Conservation (phyloP, 2,329 filamentous ascomycete species). For the Periconia digitata region DNA sequence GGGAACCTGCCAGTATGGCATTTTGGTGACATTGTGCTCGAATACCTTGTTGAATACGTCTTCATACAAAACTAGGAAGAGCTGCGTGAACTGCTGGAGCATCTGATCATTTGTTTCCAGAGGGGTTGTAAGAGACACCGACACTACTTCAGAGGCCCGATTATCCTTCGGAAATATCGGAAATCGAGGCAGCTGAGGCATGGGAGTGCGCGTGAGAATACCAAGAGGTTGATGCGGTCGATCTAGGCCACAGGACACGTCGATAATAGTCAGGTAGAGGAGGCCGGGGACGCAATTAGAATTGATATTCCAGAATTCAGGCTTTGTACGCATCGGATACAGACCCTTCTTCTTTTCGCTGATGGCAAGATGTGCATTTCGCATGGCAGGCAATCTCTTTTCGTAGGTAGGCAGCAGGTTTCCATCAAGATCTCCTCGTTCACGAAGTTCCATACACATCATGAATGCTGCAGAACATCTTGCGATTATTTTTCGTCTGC, state of each 20-base stretch:
- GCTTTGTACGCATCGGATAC: constrained; percentile 80
- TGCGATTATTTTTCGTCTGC: constrained; percentile 72
- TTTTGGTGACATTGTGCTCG: constrained; percentile 60
- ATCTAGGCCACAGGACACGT: constrained; percentile 61
- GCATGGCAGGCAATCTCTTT: constrained; percentile 74
- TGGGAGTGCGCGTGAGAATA: constrained; percentile 66
- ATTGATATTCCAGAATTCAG: constrained; percentile 66
- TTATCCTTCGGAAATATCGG: constrained; percentile 71
- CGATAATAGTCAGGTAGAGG: constrained; percentile 65
- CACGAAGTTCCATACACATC: constrained; percentile 70
- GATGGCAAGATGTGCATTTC: constrained; percentile 85
- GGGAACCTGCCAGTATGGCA: constrained; percentile 86
- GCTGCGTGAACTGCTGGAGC: constrained; percentile 63
- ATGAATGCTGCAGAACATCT: constrained; percentile 90
- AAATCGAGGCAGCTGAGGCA: constrained; percentile 69
- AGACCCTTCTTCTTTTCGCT: constrained; percentile 71
- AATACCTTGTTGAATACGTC: constrained; percentile 92
- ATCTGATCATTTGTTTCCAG: constrained; percentile 50
- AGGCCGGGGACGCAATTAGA: constrained; percentile 49
- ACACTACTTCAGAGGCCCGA: constrained; percentile 60
- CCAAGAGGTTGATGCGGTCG: constrained; percentile 65
- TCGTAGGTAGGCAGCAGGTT: constrained; percentile 72
- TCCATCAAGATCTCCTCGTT: constrained; percentile 68
- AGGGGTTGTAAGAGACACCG: constrained; percentile 47
- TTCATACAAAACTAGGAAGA: constrained; percentile 74